Base-by-base conservation (phyloP, 495 filamentous ascomycete genomes). In the Platismatia glauca region DNA sequence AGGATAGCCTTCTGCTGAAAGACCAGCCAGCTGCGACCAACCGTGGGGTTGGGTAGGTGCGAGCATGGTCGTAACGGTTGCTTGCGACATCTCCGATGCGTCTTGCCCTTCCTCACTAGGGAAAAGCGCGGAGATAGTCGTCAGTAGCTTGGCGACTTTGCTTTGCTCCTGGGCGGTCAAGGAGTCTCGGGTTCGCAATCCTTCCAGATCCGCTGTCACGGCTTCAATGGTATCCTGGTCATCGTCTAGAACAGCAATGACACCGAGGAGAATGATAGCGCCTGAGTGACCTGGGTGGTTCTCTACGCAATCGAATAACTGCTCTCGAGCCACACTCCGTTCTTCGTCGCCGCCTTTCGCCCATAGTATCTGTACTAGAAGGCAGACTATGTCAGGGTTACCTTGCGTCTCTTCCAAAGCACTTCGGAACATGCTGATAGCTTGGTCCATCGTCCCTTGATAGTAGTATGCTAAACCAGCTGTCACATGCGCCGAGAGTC, bases 311-410 rank as follows among this genome's bases (percentile, higher is more conserved):
- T 85, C 84, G 67, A 95, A 90, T 27, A 97, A 74, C 62, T 94
- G 82, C 56, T 95, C 84, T 7, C 89, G 81, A 16, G 93, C 90
- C 60, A 90, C 82, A 48, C 80, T 81, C 46, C 85, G 80, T 56
- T 91, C 88, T 16, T 88, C 83, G 11, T 87, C 83, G 2, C 84
- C 85, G 31, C 89, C 92, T 69, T 88, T 92, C 4, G 90, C 91
- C 91, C 93, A 98, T 8, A 97, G 80, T 4, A 97, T 86, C 70
- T 97, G 89, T 3, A 91, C 87, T 12, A 97, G 79, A 20, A 96
- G 79, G 69, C 91, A 96, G 20, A 92, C 85, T 6, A 93, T 87
- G 71, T 98, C 90, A 4, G 93, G 89, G 59, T 89, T 83, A 48
- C 82, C 82, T 48, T 83, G 71, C 7, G 88, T 89, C 74, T 96